Evolutionary conservation across 2,329 filamentous ascomycete species (phyloP), one percentile per base, ranked within the genome.

Genomic region (Ophiostoma quercus): DNA sequence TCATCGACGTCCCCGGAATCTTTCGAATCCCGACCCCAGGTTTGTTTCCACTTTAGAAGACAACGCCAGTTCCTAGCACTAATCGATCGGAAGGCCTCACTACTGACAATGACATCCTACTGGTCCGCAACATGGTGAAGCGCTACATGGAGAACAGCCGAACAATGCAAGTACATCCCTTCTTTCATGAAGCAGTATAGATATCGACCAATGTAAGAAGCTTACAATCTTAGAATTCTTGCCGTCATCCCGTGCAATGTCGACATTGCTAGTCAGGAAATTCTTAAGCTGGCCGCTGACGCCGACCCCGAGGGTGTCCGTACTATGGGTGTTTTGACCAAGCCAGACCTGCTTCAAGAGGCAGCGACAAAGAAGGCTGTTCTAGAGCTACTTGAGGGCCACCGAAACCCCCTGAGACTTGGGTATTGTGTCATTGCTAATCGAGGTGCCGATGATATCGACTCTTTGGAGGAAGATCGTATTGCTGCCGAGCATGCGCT

Each of bases 1-100:
- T 86, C 7, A 85, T 85, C 5, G 84, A 86, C 22, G 82, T 86
- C 0, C 84, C 84, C 0, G 84, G 84, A 0, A 82, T 85, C n/a
- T 85, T 86, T 70, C 78, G 80, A 7, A 75, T 75, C 0, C 72
- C 79, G 3, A 80, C 78, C 0, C 72, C 72, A 41, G 34, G 62
- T 65, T 22, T 41, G 29, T 19, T 5, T 22, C 2, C 60, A 37
- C 11, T 16, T 1, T n/a, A 8, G 37, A 9, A n/a, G 5, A n/a
- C 19, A 16, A 25, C 25, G 22, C 12, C 11, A n/a, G 16, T n/a
- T n/a, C 16, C 8, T 3, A 14, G 25, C 29, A 32, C 25, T 62
- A 32, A 62, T 6, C 3, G 11, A 32, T 29, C 14, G 3, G 2
- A 22, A 66, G 82, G 82, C 0, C 25, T 80, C 1, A 85, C 83